Evolutionary conservation across 2,329 filamentous ascomycete species (phyloP), one percentile per base, ranked within the genome.

Genomic region (Aspergillus neoniger): DNA sequence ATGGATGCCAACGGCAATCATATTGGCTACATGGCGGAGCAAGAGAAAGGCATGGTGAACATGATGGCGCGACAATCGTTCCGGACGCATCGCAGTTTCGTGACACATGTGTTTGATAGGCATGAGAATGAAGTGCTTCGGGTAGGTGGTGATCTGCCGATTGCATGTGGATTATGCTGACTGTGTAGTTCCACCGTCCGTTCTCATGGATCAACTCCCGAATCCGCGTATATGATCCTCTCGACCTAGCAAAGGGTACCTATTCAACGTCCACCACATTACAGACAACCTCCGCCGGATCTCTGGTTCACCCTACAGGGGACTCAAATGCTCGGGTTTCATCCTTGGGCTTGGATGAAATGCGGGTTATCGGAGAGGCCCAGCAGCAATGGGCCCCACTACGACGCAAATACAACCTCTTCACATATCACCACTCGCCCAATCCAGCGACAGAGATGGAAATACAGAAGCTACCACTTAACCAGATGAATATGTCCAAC

Each of bases 381-480:
- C 85, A 88, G 65, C 85, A 87, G 66, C 80, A 86, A 70, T 88
- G 86, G 86, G 85, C 85, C 2, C 85, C 83, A 0, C 67, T 88
- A 5, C 77, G 86, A 38, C 77, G 86, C 23, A 88, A 88, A 70
- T 89, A 89, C 74, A 86, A 88, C 64, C 76, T 89, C 15, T 88
- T 87, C 70, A 80, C 85, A n/a, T 82, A 83, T 55, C 80, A 85
- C 21, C 73, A 81, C 28, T 72, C 81, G 2, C 75, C 78, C 3
- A 68, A 73, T 19, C 56, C 68, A 15, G 70, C 71, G 60, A 70
- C 72, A 57, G 74, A 72, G 55, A 74, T 72, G 55, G 76, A 73
- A 3, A 75, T 77, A 5, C 73, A 72, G 19, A 73, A 76, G 36
- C 68, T 83, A 2, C 70, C 78, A 15, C 74, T 81, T 8, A 74